These are phyloP conservation scores for Coemansia sp. DNA, from an alignment of 192 early-diverging fungal species.

Conservation along the genomic window DNA sequence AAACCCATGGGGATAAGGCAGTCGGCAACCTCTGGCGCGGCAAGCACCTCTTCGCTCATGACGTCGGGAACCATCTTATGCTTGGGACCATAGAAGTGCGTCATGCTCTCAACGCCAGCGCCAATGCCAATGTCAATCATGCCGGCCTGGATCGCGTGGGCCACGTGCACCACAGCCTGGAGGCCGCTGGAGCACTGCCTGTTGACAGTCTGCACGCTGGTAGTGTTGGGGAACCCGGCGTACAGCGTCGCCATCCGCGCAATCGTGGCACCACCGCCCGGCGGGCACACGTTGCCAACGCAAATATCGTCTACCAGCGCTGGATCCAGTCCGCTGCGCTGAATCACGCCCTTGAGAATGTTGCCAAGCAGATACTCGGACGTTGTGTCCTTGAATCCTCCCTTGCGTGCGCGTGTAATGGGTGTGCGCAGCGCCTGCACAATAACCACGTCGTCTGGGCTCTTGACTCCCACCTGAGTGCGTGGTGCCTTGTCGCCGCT, in stretches of 20 bases:
- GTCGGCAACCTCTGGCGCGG: conserved; percentile 72
- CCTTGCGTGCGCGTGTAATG: conserved; percentile 87
- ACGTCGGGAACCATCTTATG: conserved; percentile 68
- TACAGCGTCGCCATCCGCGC: conserved; percentile 91
- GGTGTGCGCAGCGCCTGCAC: conserved; percentile 87
- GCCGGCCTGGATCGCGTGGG: conserved; percentile 84
- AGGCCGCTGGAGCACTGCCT: conserved; percentile 94
- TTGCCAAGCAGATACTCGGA: conserved; percentile 78
- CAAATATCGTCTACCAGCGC: conserved; percentile 88
- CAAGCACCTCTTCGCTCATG: conserved; percentile 74
- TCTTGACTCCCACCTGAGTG: conserved; percentile 70
- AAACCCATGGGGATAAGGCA: conserved; percentile 89
- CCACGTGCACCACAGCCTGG: conserved; percentile 85
- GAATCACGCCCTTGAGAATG: conserved; percentile 74
- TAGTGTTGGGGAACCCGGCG: conserved; percentile 86
- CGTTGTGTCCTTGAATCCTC: conserved; percentile 89
- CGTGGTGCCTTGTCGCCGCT: conserved; percentile 39
- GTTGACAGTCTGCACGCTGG: conserved; percentile 84
- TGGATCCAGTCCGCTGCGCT: conserved; percentile 81
- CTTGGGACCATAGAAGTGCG: conserved; percentile 80
- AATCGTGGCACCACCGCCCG: conserved; percentile 85
- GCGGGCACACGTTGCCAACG: conserved; percentile 91
- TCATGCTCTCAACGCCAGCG: conserved; percentile 94
- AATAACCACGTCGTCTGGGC: conserved; percentile 91
- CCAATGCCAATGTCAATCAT: conserved; percentile 92